phyloP scores from a whole-genome alignment of 1,284 basidiomycete species.

The Omphalotus olearius region DNA sequence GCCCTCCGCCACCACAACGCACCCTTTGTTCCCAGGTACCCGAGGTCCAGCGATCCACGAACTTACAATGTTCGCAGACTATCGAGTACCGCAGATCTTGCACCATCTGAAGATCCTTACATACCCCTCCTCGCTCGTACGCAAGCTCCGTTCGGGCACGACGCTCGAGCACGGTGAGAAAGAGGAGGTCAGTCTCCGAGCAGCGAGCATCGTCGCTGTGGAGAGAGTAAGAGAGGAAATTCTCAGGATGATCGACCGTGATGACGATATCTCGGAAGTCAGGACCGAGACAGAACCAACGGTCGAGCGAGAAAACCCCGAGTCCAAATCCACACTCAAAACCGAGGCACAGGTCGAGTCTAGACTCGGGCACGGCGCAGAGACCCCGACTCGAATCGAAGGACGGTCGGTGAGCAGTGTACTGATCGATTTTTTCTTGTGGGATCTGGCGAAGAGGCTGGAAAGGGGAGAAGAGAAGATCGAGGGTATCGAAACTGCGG shows the following conservation, averaged over 20 bases:
- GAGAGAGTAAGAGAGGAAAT: slow-evolving; percentile 64
- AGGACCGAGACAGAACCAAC: slow-evolving; percentile 11
- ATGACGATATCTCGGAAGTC: too few species aligned
- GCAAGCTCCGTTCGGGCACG: slow-evolving; percentile 38
- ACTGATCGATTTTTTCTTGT: slow-evolving; percentile 81
- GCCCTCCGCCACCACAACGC: slow-evolving; percentile 32
- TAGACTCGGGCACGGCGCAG: too few species aligned
- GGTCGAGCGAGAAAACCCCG: slow-evolving; percentile 20
- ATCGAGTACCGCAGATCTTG: slow-evolving; percentile 80
- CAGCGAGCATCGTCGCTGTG: slow-evolving; percentile 73
- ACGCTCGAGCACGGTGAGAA: slow-evolving; percentile 49
- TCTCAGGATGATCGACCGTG: slow-evolving; percentile 19
- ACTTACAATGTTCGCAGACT: slow-evolving; percentile 86
- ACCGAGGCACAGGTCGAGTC: too few species aligned
- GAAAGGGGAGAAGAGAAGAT: slow-evolving; percentile 56
- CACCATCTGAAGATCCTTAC: slow-evolving; percentile 71
- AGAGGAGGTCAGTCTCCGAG: slow-evolving; percentile 70
- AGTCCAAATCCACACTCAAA: too few species aligned
- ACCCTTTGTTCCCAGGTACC: slow-evolving; percentile 63
- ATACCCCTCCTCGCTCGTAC: slow-evolving; percentile 56
- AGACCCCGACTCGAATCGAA: too few species aligned
- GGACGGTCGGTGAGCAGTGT: slow-evolving; percentile 49
- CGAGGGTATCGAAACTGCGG: slow-evolving; percentile 51
- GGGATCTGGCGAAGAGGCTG: slow-evolving; percentile 78
- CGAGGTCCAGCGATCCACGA: slow-evolving; percentile 54